Percentiles rank a stretch among this genome's conserved stretches.
phyloP scores from a whole-genome alignment of 148 eudicot genomes.

The Fagopyrum esculentum region DNA sequence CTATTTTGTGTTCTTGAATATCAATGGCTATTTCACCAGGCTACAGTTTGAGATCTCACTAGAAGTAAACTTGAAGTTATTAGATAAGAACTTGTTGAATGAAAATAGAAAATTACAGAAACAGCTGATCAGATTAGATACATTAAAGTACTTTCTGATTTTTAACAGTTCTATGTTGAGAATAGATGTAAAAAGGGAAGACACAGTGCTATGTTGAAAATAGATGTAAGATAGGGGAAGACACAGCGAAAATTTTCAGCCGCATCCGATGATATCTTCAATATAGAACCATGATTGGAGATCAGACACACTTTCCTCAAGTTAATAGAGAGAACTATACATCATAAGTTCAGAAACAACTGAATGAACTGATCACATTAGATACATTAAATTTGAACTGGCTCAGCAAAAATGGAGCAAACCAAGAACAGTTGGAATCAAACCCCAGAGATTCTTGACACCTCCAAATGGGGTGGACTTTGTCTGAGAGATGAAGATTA shows the following conservation, averaged over 20 bases:
- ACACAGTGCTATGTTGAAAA: neutral
- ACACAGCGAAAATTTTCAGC: no score
- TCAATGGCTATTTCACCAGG: no score
- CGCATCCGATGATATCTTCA: neutral
- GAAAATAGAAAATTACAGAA: no score
- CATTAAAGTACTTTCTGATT: no score
- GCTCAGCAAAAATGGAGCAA: neutral
- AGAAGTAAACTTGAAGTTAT: no score
- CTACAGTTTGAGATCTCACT: no score
- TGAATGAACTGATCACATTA: neutral
- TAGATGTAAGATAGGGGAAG: neutral
- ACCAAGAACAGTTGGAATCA: neutral
- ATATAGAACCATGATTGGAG: neutral
- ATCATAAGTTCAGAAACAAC: neutral
- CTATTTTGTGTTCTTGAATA: neutral
- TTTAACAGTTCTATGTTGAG: no score
- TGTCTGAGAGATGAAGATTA: neutral
- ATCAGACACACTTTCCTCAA: neutral
- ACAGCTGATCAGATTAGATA: no score
- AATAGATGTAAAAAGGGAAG: no score
- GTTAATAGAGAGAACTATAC: neutral
- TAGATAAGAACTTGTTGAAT: no score
- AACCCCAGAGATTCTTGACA: conserved; percentile 9
- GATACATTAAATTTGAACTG: neutral
- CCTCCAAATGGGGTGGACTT: conserved; percentile 13